Conservation (phyloP, 768 basidiomycete genomes). For the Udeniomyces megalosporus region DNA sequence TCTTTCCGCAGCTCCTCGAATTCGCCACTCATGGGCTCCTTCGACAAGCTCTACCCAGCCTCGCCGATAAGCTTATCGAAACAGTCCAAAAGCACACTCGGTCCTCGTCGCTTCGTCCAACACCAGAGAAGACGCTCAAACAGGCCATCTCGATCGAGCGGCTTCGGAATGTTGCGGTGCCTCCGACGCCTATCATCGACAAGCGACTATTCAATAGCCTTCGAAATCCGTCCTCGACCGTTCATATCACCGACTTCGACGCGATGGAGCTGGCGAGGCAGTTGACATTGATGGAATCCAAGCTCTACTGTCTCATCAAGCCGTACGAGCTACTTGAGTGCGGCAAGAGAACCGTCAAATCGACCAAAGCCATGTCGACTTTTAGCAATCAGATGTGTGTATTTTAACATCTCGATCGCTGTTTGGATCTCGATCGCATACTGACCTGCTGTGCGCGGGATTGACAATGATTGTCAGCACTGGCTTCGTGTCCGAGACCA, state of each 20-base stretch:
- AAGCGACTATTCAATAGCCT: neutral
- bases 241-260: conserved; percentile 61
- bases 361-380: conserved; percentile 64
- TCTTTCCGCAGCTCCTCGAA: conserved; percentile 30
- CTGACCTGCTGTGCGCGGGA: no score
- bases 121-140: neutral
- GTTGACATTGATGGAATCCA: conserved; percentile 82
- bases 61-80: neutral
- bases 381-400: conserved; percentile 87
- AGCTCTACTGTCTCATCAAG: conserved; percentile 66
- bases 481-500: conserved; percentile 78
- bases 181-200: neutral
- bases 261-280: conserved; percentile 81
- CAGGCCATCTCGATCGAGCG: neutral
- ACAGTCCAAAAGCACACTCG: neutral
- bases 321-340: conserved; percentile 79
- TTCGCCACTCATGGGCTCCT: conserved; percentile 25
- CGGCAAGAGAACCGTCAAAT: conserved; percentile 37
- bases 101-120: neutral
- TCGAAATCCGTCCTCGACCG: conserved; percentile 2
- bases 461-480: no score
- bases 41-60: neutral
- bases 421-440: no score
- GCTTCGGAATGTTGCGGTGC: neutral
- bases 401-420: no score